Percentiles rank a stretch among this genome's conserved stretches.
Conservation (phyloP, 169 alveolate species). For the Plasmodium coatneyi region DNA sequence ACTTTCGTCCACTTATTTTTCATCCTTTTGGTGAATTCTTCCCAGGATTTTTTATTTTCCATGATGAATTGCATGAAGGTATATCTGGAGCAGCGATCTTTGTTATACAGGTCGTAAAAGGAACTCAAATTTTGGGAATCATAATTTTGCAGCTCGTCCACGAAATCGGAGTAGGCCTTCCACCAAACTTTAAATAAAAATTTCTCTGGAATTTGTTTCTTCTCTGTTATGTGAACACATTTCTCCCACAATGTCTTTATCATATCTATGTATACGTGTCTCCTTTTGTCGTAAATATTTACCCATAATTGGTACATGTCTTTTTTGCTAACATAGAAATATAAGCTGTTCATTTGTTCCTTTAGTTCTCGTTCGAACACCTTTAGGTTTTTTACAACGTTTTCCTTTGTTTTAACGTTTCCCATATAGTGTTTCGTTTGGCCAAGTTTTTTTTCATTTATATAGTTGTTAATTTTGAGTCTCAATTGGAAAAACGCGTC, state of each 20-base stretch:
- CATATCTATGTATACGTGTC: not conserved
- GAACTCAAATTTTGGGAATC: not conserved
- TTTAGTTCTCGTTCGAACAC: not conserved
- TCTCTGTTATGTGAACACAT: not conserved
- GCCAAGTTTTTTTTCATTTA: not conserved
- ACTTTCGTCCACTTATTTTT: not conserved
- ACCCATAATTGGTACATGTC: not conserved
- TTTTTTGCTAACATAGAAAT: slow-evolving; percentile 5
- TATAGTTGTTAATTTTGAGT: not conserved
- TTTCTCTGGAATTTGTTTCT: not conserved
- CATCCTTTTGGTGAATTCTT: not conserved
- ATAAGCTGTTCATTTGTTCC: not conserved
- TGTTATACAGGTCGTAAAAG: not conserved
- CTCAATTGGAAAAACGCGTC: not conserved
- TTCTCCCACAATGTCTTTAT: not conserved
- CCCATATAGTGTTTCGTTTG: not conserved
- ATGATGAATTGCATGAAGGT: not conserved
- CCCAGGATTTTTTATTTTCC: not conserved
- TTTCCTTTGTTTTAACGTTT: not conserved
- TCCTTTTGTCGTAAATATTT: not conserved
- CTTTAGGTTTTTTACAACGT: not conserved
- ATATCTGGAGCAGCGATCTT: not conserved
- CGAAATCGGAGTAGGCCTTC: slow-evolving; percentile 9
- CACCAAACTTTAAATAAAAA: slow-evolving; percentile 17
- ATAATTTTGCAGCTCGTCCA: not conserved